Evolutionary conservation across 2,329 filamentous ascomycete species (phyloP).

Genomic region (Davidsoniella neocaledoniae): DNA sequence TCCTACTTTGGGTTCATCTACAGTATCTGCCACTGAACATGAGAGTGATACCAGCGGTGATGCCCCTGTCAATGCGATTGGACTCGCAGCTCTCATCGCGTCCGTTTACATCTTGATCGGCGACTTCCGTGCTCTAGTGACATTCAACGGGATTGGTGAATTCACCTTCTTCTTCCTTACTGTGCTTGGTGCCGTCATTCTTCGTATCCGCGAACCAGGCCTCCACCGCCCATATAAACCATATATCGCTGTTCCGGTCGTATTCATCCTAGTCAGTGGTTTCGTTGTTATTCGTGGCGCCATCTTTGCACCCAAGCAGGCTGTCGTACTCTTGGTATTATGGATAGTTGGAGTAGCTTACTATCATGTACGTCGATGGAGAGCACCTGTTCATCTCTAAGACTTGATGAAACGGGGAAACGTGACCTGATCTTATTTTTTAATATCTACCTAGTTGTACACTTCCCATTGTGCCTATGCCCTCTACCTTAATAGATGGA

Average conservation of each 20-base stretch:
- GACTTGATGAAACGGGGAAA: too few species aligned
- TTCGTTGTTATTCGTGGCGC: constrained; percentile 43
- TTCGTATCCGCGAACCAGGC: constrained; percentile 38
- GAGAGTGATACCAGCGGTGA: constrained; percentile 21
- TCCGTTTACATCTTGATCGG: constrained; percentile 42
- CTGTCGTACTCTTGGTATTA: constrained; percentile 32
- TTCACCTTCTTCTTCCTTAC: constrained; percentile 50
- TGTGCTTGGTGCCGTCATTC: constrained; percentile 38
- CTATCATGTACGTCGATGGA: constrained; percentile 19
- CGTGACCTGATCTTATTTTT: too few species aligned
- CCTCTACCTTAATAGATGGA: too few species aligned
- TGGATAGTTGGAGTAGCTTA: constrained; percentile 27
- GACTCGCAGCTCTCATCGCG: constrained; percentile 32
- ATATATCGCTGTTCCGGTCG: constrained; percentile 29
- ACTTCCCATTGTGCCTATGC: too few species aligned
- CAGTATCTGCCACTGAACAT: neutral
- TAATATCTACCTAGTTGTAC: too few species aligned
- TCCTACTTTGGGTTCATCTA: constrained; percentile 10
- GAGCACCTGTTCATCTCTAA: too few species aligned
- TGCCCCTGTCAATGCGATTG: constrained; percentile 36
- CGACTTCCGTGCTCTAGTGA: constrained; percentile 42
- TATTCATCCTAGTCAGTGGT: constrained; percentile 40
- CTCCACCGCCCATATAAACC: constrained; percentile 40
- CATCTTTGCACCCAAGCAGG: constrained; percentile 39
- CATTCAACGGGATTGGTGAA: constrained; percentile 41